Percentiles rank a stretch among this genome's conserved stretches.
Conservation (phyloP, 2,329 filamentous ascomycete genomes). For the Fusarium protoensiforme region DNA sequence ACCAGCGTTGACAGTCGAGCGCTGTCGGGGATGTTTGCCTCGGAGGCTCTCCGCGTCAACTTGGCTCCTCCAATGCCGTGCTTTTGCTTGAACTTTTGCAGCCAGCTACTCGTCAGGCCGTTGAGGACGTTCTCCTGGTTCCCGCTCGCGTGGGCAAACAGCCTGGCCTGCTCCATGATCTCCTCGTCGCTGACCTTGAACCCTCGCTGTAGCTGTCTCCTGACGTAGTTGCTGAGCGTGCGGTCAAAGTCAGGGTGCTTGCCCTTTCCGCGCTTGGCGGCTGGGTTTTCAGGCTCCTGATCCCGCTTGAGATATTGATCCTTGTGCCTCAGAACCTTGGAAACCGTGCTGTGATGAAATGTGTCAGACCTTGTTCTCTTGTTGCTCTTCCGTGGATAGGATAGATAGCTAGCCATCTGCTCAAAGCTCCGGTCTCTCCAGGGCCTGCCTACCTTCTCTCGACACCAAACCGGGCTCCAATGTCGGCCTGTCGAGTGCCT, state of each 20-base stretch:
- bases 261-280: constrained; percentile 83
- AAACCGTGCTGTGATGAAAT: constrained; percentile 80
- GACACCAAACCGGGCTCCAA: constrained; percentile 94
- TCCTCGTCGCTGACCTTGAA: constrained; percentile 80
- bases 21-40: constrained; percentile 78
- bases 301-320: constrained; percentile 92
- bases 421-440: constrained; percentile 7
- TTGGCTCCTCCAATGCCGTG: constrained; percentile 68
- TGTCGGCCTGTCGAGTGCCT: constrained; percentile 92
- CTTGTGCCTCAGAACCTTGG: constrained; percentile 93
- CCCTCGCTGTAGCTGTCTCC: constrained; percentile 82
- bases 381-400: neutral
- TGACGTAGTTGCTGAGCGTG: constrained; percentile 87
- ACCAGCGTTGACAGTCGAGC: constrained; percentile 65
- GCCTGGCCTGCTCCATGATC: constrained; percentile 84
- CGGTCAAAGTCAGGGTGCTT: constrained; percentile 93
- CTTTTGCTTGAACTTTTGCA: constrained; percentile 96
- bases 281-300: constrained; percentile 73
- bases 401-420: neutral
- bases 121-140: constrained; percentile 78
- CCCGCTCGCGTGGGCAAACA: constrained; percentile 78
- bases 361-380: constrained; percentile 46
- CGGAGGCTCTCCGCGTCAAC: constrained; percentile 67
- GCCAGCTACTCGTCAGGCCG: constrained; percentile 79
- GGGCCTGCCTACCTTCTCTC: constrained; percentile 83